phyloP scores from a whole-genome alignment of 306 rosid species.

The apple (Malus domestica) region DNA sequence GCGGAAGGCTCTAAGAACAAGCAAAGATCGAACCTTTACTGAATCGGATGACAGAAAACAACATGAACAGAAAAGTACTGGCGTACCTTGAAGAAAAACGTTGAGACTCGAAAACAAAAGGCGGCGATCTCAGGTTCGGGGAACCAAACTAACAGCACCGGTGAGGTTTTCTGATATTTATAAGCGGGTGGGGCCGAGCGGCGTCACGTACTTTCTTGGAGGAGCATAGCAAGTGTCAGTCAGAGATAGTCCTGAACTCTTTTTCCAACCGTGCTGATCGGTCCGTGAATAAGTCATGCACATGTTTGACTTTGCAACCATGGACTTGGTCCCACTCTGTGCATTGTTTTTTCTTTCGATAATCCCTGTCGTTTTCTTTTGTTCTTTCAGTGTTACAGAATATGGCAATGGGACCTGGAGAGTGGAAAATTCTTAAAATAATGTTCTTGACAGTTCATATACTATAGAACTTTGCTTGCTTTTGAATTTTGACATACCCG shows the following conservation, averaged over 20 bases:
- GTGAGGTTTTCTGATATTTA: neutral
- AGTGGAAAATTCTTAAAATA: neutral
- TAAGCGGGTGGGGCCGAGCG: neutral
- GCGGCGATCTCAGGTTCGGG: neutral
- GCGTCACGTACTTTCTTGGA: neutral
- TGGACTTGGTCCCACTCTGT: neutral
- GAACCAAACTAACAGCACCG: neutral
- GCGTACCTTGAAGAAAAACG: constrained; percentile 2
- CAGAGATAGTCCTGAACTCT: neutral
- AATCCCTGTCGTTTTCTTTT: too few species aligned
- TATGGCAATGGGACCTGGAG: neutral
- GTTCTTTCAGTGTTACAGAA: too few species aligned
- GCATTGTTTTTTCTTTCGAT: too few species aligned
- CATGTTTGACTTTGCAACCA: neutral
- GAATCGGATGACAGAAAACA: neutral
- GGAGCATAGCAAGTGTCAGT: neutral
- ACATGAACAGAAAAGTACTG: neutral
- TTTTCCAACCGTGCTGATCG: neutral
- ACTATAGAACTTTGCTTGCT: too few species aligned
- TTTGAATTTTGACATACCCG: too few species aligned
- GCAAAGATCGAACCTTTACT: constrained; percentile 5
- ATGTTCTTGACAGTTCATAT: too few species aligned
- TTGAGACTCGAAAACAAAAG: neutral
- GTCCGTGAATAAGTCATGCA: neutral
- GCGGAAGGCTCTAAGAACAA: neutral